These are phyloP conservation scores for Marchantia paleacea DNA, from an alignment of 225 moss, liverwort and hornwort species.

Conservation along the genomic window DNA sequence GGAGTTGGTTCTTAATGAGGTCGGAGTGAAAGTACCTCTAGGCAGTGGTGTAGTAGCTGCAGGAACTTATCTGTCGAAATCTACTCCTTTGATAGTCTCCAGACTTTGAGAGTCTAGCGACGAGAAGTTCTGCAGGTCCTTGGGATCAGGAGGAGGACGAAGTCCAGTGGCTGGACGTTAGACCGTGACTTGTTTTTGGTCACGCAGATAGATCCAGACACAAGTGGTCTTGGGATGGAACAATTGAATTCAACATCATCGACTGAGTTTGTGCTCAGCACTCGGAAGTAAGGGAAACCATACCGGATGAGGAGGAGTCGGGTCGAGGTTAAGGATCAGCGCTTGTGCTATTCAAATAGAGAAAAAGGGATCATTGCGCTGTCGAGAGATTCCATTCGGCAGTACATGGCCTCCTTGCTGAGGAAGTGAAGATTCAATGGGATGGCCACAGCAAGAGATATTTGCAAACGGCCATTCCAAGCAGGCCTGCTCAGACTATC, in stretches of 20 bases:
- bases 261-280: not conserved
- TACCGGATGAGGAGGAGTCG: not conserved
- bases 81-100: constrained; percentile 40
- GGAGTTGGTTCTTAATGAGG: constrained; percentile 43
- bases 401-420: not conserved
- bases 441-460: not conserved
- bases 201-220: not conserved
- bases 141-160: not conserved
- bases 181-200: not conserved
- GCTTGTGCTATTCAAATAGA: not conserved
- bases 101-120: constrained; percentile 27
- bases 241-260: not conserved
- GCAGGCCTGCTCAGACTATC: not conserved
- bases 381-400: not conserved
- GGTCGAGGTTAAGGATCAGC: not conserved
- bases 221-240: not conserved
- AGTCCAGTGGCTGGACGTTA: not conserved
- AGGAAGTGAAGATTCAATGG: not conserved
- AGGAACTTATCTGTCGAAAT: constrained; percentile 19
- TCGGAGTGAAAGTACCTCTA: constrained; percentile 29
- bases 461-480: not conserved
- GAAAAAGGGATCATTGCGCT: not conserved
- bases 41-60: constrained; percentile 54
- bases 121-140: not conserved
- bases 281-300: not conserved